Percentiles rank a stretch among this genome's conserved stretches.
Conservation (phyloP, 805 yeast species). For the Pichia cabralensis region DNA sequence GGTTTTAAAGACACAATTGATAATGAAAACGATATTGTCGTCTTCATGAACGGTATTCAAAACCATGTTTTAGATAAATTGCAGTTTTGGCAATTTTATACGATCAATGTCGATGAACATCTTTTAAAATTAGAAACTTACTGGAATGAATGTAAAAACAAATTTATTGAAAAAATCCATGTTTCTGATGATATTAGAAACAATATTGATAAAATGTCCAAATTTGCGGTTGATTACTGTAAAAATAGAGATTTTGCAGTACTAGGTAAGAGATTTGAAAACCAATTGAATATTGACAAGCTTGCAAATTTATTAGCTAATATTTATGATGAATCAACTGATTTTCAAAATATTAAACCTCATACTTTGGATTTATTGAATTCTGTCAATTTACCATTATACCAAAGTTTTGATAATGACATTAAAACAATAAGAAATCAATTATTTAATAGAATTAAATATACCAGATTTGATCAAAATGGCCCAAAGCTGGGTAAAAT, state of each 20-base stretch:
- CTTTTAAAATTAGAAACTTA: conserved; percentile 28
- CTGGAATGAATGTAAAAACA: conserved; percentile 22
- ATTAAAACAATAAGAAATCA: conserved; percentile 54
- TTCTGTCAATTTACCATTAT: conserved; percentile 66
- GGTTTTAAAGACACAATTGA: conserved; percentile 54
- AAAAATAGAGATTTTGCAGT: conserved; percentile 30
- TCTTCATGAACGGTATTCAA: conserved; percentile 58
- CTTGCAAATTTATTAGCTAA: conserved; percentile 44
- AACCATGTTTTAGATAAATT: conserved; percentile 55
- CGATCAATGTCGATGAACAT: conserved; percentile 43
- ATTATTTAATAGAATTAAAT: conserved; percentile 66
- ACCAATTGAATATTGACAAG: conserved; percentile 39
- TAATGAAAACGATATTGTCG: conserved; percentile 43
- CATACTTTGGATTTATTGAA: conserved; percentile 51
- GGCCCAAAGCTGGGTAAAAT: conserved; percentile 78
- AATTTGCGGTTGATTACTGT: conserved; percentile 36
- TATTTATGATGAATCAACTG: conserved; percentile 23
- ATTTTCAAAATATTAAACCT: conserved; percentile 12
- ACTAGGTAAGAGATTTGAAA: conserved; percentile 39
- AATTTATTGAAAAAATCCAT: conserved; percentile 20
- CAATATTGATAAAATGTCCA: conserved; percentile 39
- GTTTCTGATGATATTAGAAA: conserved; percentile 35
- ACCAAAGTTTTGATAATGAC: conserved; percentile 70
- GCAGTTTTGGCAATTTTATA: conserved; percentile 84
- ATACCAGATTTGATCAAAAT: conserved; percentile 61